These are phyloP conservation scores for Talaromyces pinophilus DNA, from an alignment of 2,329 filamentous ascomycete species.

Conservation along the genomic window DNA sequence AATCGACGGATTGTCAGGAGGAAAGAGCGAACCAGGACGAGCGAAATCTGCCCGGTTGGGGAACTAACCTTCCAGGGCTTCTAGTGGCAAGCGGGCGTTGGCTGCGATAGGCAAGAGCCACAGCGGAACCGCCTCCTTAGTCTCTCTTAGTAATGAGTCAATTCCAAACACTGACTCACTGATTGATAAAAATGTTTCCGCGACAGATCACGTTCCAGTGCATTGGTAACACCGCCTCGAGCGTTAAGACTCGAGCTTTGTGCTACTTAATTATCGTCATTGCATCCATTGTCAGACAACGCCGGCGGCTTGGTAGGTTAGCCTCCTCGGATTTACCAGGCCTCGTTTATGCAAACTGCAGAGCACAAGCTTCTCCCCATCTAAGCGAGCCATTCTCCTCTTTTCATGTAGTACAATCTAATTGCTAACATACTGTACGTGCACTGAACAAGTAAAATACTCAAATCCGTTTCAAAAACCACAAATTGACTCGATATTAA, in stretches of 20 bases:
- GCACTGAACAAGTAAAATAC: neutral
- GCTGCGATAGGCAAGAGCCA: conserved; percentile 11
- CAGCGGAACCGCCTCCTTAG: conserved; percentile 2
- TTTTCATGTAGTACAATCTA: neutral
- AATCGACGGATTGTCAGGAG: conserved; percentile 12
- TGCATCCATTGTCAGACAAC: neutral
- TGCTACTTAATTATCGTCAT: neutral
- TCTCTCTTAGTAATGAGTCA: conserved; percentile 9
- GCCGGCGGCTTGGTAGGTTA: neutral
- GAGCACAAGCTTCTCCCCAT: conserved; percentile 4
- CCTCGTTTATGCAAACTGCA: conserved; percentile 5
- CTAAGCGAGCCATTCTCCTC: conserved; percentile 4
- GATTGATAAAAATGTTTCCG: neutral
- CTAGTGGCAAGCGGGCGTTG: conserved; percentile 12
- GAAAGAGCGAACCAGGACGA: conserved; percentile 3
- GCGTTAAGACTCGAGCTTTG: neutral
- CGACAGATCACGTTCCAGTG: neutral
- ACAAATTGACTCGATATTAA: neutral
- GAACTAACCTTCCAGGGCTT: conserved; percentile 8
- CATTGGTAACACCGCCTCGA: neutral
- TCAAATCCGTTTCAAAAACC: neutral
- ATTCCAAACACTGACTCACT: conserved; percentile 5
- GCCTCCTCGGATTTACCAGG: neutral
- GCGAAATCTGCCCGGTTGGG: conserved; percentile 9
- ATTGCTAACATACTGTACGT: neutral